These are phyloP conservation scores for Polychytrium aggregatum DNA, from an alignment of 192 early-diverging fungal species.

Conservation along the genomic window DNA sequence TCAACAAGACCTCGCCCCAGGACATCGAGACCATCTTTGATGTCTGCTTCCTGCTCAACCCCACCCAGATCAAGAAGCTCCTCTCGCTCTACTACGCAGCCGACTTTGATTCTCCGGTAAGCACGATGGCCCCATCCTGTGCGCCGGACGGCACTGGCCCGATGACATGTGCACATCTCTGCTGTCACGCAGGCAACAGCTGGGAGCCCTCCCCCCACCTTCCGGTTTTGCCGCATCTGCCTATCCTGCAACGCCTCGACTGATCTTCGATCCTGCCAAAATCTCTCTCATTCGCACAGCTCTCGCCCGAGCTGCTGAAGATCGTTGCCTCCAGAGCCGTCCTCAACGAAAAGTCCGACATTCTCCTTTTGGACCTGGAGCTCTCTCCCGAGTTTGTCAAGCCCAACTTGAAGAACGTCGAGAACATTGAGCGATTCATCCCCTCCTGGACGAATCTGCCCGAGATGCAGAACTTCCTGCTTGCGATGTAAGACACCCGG, in stretches of 20 bases:
- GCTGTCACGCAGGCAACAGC: no score
- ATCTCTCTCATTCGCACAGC: constrained; percentile 26
- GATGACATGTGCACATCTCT: no score
- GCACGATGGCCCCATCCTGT: no score
- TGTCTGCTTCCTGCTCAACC: constrained; percentile 93
- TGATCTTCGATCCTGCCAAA: not conserved
- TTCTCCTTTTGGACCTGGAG: constrained; percentile 75
- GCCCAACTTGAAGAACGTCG: constrained; percentile 45
- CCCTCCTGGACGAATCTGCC: constrained; percentile 52
- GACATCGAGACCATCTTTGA: constrained; percentile 99
- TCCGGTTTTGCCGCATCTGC: no score
- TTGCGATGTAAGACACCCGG: no score
- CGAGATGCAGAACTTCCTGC: constrained; percentile 21
- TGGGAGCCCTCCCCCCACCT: no score
- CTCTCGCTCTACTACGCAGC: constrained; percentile 89
- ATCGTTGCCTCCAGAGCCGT: constrained; percentile 76
- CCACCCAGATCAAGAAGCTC: constrained; percentile 95
- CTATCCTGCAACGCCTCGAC: no score
- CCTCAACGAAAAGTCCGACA: constrained; percentile 80
- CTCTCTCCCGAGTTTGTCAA: constrained; percentile 51
- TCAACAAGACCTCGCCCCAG: constrained; percentile 77
- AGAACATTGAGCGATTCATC: constrained; percentile 60
- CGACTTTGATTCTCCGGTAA: constrained; percentile 84
- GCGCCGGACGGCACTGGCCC: no score
- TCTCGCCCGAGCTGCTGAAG: constrained; percentile 79